These are phyloP conservation scores for Berberis vulgaris DNA, from an alignment of 164 flowering plant genomes.

Conservation along the genomic window DNA sequence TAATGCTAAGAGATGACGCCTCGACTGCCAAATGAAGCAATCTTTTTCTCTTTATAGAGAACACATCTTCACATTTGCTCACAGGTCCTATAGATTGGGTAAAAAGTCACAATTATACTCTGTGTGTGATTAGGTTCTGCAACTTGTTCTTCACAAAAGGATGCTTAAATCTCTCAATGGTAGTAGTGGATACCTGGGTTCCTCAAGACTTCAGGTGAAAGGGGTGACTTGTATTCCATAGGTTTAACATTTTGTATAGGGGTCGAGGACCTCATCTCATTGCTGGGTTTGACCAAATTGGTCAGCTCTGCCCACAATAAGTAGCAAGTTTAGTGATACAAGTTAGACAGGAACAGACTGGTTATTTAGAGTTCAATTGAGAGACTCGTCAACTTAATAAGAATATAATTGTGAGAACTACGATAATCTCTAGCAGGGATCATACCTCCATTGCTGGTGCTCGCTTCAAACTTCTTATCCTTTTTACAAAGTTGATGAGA, in stretches of 20 bases:
- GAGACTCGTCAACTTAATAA: neutral
- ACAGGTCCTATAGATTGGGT: constrained; percentile 18
- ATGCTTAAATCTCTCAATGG: too few species aligned
- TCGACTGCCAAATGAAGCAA: constrained; percentile 36
- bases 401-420: neutral
- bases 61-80: constrained; percentile 21
- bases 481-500: constrained; percentile 17
- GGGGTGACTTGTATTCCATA: constrained; percentile 11
- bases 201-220: constrained; percentile 17
- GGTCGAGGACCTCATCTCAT: constrained; percentile 10
- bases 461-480: constrained; percentile 14
- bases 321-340: neutral
- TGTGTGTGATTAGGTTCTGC: neutral
- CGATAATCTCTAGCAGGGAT: neutral
- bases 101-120: neutral
- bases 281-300: constrained; percentile 10
- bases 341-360: neutral
- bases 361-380: neutral
- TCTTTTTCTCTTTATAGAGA: constrained; percentile 40
- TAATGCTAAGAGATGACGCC: constrained; percentile 23
- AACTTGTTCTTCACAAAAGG: too few species aligned
- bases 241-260: constrained; percentile 21
- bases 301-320: constrained; percentile 17
- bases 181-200: constrained; percentile 17
- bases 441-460: constrained; percentile 20